These are phyloP conservation scores for Yamadazyma aaseri DNA, from an alignment of 1,139 yeast species.

Conservation along the genomic window DNA sequence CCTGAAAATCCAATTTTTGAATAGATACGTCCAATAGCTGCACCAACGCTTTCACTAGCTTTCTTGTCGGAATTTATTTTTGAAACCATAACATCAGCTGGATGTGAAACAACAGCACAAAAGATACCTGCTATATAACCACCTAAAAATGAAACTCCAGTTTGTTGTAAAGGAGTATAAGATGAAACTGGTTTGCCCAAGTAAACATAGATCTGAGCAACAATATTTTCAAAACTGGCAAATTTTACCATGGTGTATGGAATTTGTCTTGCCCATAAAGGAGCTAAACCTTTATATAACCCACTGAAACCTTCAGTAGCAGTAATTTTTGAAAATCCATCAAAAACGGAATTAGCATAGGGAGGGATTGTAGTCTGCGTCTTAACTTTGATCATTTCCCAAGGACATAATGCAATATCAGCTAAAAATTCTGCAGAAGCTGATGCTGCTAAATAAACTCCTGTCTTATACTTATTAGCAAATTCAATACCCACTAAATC, in stretches of 20 bases:
- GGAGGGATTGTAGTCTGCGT: constrained; percentile 93
- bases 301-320: constrained; percentile 69
- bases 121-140: constrained; percentile 96
- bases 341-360: constrained; percentile 57
- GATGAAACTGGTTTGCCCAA: constrained; percentile 42
- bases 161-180: constrained; percentile 60
- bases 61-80: constrained; percentile 77
- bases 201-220: constrained; percentile 63
- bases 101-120: constrained; percentile 93
- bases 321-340: constrained; percentile 66
- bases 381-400: constrained; percentile 89
- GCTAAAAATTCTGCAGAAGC: constrained; percentile 94
- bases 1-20: constrained; percentile 82
- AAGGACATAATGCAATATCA: constrained; percentile 85
- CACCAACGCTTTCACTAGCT: constrained; percentile 63
- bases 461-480: constrained; percentile 67
- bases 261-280: constrained; percentile 92
- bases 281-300: constrained; percentile 82
- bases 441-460: constrained; percentile 76
- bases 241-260: constrained; percentile 97
- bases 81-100: constrained; percentile 96
- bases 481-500: constrained; percentile 64
- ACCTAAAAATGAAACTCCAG: constrained; percentile 90
- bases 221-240: constrained; percentile 89
- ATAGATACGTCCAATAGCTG: constrained; percentile 73